phyloP scores from a whole-genome alignment of 108 stramenopile species.

The Schizochytrium sp. region DNA sequence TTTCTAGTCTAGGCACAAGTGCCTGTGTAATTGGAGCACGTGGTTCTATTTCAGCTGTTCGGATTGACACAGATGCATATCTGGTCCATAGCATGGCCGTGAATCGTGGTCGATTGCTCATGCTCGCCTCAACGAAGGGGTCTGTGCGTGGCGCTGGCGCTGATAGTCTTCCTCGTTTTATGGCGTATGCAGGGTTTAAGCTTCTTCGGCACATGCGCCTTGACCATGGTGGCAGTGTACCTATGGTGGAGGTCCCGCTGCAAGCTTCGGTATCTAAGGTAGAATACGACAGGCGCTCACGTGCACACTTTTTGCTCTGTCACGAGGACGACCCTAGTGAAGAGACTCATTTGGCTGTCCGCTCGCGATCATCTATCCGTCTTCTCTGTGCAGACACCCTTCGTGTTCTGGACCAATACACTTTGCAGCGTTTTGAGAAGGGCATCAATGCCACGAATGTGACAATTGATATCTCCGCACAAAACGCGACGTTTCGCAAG shows the following conservation, averaged over 20 bases:
- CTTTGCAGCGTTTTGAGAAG: slow-evolving; percentile 27
- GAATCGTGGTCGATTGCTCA: slow-evolving; percentile 34
- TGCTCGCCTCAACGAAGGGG: slow-evolving; percentile 32
- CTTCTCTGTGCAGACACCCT: slow-evolving; percentile 53
- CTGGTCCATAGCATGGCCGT: slow-evolving; percentile 26
- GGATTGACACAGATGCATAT: slow-evolving; percentile 40
- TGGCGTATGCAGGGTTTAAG: slow-evolving; percentile 17
- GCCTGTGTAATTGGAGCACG: slow-evolving; percentile 21
- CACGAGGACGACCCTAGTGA: not conserved
- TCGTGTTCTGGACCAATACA: slow-evolving; percentile 23
- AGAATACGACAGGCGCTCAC: slow-evolving; percentile 37
- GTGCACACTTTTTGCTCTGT: slow-evolving; percentile 47
- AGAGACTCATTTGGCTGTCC: slow-evolving; percentile 28
- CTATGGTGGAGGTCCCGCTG: slow-evolving; percentile 56
- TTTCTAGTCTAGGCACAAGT: not conserved
- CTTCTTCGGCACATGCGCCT: slow-evolving; percentile 6
- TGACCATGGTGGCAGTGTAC: not conserved
- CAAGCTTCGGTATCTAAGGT: slow-evolving; percentile 35
- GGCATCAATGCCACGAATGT: slow-evolving; percentile 12
- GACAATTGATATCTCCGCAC: slow-evolving; percentile 48
- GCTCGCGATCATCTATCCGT: slow-evolving; percentile 4
- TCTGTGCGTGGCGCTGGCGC: not conserved
- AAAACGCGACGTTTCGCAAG: slow-evolving; percentile 9
- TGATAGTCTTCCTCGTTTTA: slow-evolving; percentile 5
- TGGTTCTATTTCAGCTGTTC: not conserved